Conservation (phyloP, 2,329 filamentous ascomycete species). For the Xylaria sp. region DNA sequence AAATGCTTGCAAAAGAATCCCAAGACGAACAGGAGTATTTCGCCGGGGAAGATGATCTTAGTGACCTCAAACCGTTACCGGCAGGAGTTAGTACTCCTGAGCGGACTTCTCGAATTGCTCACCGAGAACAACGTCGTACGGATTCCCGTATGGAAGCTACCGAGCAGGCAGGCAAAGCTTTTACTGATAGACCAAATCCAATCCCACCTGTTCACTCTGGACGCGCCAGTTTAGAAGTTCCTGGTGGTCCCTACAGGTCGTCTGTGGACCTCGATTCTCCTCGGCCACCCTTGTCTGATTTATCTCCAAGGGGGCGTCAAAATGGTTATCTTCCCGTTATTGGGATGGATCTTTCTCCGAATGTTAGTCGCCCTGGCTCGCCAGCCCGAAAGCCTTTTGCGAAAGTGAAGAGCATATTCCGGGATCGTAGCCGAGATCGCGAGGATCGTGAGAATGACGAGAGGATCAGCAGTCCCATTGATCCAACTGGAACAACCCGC, state of each 20-base stretch:
- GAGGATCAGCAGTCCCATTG: slow-evolving; percentile 46
- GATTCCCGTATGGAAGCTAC: slow-evolving; percentile 40
- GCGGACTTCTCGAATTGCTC: slow-evolving; percentile 30
- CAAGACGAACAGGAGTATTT: slow-evolving; percentile 54
- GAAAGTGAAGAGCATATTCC: slow-evolving; percentile 67
- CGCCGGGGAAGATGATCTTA: slow-evolving; percentile 48
- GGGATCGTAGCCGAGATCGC: slow-evolving; percentile 64
- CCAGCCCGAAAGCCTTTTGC: slow-evolving; percentile 69
- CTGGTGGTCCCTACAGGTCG: slow-evolving; percentile 51
- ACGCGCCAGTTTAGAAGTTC: slow-evolving; percentile 62
- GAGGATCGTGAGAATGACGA: slow-evolving; percentile 54
- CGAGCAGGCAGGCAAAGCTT: slow-evolving; percentile 38
- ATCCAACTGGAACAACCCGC: slow-evolving; percentile 41
- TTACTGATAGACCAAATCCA: slow-evolving; percentile 38
- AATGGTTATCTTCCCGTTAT: slow-evolving; percentile 66
- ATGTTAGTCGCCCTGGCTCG: slow-evolving; percentile 71
- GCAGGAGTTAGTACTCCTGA: slow-evolving; percentile 50
- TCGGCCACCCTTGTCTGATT: slow-evolving; percentile 63
- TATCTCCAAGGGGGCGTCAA: slow-evolving; percentile 58
- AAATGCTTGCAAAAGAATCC: slow-evolving; percentile 67
- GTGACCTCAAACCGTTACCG: slow-evolving; percentile 50
- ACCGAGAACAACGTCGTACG: slow-evolving; percentile 34
- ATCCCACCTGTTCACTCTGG: slow-evolving; percentile 50
- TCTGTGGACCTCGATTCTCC: slow-evolving; percentile 61
- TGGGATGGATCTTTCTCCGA: slow-evolving; percentile 71